phyloP scores from a whole-genome alignment of 2,329 filamentous ascomycete genomes.

The Alternaria triticina region DNA sequence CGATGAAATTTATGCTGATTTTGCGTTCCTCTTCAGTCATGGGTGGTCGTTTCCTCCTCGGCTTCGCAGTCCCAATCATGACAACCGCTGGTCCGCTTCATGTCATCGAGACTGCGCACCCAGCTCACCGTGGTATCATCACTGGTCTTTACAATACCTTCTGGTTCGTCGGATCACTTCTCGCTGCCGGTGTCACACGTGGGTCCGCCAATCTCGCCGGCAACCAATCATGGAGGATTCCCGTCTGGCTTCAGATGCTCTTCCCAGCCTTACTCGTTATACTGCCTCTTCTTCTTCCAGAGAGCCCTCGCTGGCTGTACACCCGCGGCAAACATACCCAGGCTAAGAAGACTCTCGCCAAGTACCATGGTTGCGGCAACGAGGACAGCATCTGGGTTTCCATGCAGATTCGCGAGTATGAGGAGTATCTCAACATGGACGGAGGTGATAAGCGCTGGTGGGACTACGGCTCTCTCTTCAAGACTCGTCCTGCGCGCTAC shows the following conservation, averaged over 20 bases:
- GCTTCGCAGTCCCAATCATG: constrained; percentile 65
- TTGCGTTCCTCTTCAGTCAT: constrained; percentile 48
- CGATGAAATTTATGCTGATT: not conserved
- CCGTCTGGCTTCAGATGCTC: constrained; percentile 36
- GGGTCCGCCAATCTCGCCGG: constrained; percentile 24
- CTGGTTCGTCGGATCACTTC: constrained; percentile 51
- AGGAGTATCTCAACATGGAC: constrained; percentile 62
- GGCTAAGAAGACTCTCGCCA: constrained; percentile 61
- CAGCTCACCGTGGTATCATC: constrained; percentile 60
- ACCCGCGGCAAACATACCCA: constrained; percentile 60
- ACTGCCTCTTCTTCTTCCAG: constrained; percentile 60
- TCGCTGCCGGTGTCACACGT: constrained; percentile 35
- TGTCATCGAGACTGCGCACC: constrained; percentile 66
- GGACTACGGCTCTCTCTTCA: constrained; percentile 61
- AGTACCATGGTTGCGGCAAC: constrained; percentile 59
- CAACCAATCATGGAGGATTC: constrained; percentile 29
- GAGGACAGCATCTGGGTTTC: constrained; percentile 33
- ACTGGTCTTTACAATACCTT: constrained; percentile 54
- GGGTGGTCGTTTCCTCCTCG: constrained; percentile 64
- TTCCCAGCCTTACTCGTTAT: constrained; percentile 51
- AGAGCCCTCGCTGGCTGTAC: constrained; percentile 58
- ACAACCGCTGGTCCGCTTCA: constrained; percentile 65
- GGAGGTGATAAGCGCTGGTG: constrained; percentile 64
- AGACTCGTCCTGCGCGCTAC: constrained; percentile 56
- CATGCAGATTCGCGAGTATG: constrained; percentile 44